phyloP scores from a whole-genome alignment of 2,329 filamentous ascomycete species.

The Nemania sp. region DNA sequence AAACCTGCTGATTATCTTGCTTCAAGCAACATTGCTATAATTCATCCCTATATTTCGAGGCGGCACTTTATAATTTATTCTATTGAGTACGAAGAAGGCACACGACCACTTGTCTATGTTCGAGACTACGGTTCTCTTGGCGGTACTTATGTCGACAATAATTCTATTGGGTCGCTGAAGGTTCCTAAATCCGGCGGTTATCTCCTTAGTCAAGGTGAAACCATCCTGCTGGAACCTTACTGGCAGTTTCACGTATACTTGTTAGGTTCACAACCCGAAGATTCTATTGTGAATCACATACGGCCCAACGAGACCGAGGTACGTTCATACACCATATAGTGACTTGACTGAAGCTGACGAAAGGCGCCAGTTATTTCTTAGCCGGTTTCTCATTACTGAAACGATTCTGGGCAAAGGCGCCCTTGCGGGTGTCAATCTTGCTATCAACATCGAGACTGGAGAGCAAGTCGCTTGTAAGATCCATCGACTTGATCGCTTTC shows the following conservation, averaged over 20 bases:
- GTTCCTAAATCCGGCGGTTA: constrained; percentile 46
- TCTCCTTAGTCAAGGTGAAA: constrained; percentile 56
- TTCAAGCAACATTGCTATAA: constrained; percentile 47
- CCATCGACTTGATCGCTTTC: constrained; percentile 51
- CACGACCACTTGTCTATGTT: constrained; percentile 54
- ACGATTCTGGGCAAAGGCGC: constrained; percentile 58
- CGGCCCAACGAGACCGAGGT: constrained; percentile 46
- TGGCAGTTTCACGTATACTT: constrained; percentile 45
- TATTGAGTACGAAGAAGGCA: constrained; percentile 52
- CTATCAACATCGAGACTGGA: constrained; percentile 54
- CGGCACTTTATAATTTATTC: constrained; percentile 61
- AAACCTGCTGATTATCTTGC: background rate
- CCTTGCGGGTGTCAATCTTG: constrained; percentile 59
- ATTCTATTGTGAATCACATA: constrained; percentile 27
- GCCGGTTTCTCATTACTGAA: constrained; percentile 53
- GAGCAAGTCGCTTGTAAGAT: constrained; percentile 73
- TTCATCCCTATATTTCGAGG: constrained; percentile 51
- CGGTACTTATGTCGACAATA: constrained; percentile 57
- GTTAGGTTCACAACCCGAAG: constrained; percentile 9
- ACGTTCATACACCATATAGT: constrained; percentile 12
- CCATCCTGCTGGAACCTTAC: constrained; percentile 47
- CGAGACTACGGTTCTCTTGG: constrained; percentile 59
- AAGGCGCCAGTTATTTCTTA: constrained; percentile 48
- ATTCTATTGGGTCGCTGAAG: constrained; percentile 48
- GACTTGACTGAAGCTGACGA: constrained; percentile 25